Base-by-base conservation (phyloP, 805 yeast genomes). In the Lachancea waltii region DNA sequence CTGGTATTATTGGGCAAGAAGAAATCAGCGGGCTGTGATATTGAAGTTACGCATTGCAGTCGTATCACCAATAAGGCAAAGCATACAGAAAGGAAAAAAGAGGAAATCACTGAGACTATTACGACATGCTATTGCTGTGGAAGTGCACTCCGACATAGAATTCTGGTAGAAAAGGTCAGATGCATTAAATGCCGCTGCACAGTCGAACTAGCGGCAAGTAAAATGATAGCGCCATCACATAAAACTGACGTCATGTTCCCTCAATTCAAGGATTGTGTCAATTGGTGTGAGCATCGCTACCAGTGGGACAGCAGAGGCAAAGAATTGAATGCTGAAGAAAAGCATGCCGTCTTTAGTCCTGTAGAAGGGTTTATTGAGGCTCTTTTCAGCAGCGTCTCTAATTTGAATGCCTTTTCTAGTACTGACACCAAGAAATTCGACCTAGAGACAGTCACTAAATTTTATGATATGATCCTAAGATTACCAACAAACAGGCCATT, bases 121-220 rank as follows among this genome's bases (percentile, higher is more conserved):
- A 33, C 37, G 9, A 18, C 11, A 2, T 73, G 79, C 45, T 58
- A 60, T 5, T 72, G 78, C 44, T 73, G 79, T 54, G 73, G 72
- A 1, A 64, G 72, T 0, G 40, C 62, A 11, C 48, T 72, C 21
- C 65, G 62, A 36, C 58, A 67, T 33, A 72, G 72, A 0, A 44
- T 54, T 2, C 41, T 50, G 7, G 60, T 59, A 3, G 27, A 44
- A 5, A 69, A 64, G 40, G 78, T 73, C 52, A 70, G 72, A 41
- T 84, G 95, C 51, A 65, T 78, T 0, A 65, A 75, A 3, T 84
- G 95, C 50, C 68, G 65, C 25, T 70, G 80, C 5, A 75, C 76
- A 1, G 62, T 64, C 3, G 41, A 31, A 10, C 17, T 32, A 17
- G 16, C 27, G 29, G 13, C 25, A 3, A 26, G 22, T 5, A 7